Base-by-base conservation (phyloP, 768 basidiomycete species). In the Ramaria rubella region DNA sequence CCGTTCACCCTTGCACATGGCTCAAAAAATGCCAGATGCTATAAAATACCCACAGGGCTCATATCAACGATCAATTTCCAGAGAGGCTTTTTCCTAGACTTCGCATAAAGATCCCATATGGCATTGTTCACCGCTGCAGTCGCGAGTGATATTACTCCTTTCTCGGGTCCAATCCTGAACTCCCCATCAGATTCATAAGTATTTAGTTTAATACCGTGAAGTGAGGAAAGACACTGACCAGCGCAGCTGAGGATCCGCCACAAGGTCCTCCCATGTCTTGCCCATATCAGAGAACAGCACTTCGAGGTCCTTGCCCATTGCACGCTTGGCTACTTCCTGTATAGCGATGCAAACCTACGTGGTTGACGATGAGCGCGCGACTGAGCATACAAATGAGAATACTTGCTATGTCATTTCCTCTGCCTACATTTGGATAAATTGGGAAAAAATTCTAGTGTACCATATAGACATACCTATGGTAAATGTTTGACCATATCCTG, bases 21-120 rank as follows among this genome's bases (percentile, higher is more conserved):
- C 29, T 7, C n/a, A 43, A 42, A 30, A 48, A 36, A 12, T 8
- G 31, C 21, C 23, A 24, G 34, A 29, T 49, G 26, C 23, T 15
- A 42, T 54, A n/a, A 52, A 49, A 30, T 6, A 62, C 73, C 57
- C 40, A 82, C 86, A 1, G 90, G 86, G 6, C 88, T 87, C 74
- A 96, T 92, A 64, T 97, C 94, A 1, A 86, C 86, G 48, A 97
- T 78, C 15, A 97, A 77, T 68, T 96, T 94, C 94, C 94, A 97
- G 3, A 96, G 72, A 5, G 94, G 94, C 70, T 95, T 95, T 52
- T 79, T 75, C 61, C 86, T 73, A 26, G 85, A 76, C 48, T 86
- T 81, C 2, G 91, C 90, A 61, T 83, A 92, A 82, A 95, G 83
- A 65, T 96, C 94, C 94, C 94, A 97, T 2, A 95, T 65, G 0